phyloP scores from a whole-genome alignment of 2,329 filamentous ascomycete species.

The Escovopsis weberi region DNA sequence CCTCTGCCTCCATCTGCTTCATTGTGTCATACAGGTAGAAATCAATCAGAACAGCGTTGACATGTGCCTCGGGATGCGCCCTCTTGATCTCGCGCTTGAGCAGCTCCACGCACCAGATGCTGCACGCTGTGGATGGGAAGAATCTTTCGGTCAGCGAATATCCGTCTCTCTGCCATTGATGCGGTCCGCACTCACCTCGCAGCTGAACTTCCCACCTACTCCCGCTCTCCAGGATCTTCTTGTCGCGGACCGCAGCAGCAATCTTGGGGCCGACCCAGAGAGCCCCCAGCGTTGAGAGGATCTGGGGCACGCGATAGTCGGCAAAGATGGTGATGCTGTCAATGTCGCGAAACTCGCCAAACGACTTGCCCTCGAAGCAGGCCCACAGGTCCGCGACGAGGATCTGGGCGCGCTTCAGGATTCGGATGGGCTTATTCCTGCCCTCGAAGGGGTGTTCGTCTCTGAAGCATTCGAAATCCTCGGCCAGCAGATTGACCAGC shows the following conservation, averaged over 20 bases:
- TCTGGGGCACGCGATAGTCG: constrained; percentile 93
- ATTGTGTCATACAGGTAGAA: constrained; percentile 95
- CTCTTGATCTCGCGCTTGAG: constrained; percentile 67
- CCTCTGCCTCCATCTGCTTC: constrained; percentile 61
- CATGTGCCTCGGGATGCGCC: constrained; percentile 52
- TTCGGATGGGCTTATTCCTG: constrained; percentile 52
- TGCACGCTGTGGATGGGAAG: constrained; percentile 46
- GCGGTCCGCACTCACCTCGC: constrained; percentile 38
- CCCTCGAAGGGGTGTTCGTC: constrained; percentile 68
- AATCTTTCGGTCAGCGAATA: no score
- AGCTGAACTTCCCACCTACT: constrained; percentile 75
- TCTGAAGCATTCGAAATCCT: constrained; percentile 71
- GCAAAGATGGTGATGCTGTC: constrained; percentile 97
- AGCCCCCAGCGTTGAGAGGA: constrained; percentile 70
- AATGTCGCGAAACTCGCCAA: constrained; percentile 77
- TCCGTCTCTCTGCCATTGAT: no score
- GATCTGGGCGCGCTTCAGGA: constrained; percentile 92
- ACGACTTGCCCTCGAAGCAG: constrained; percentile 69
- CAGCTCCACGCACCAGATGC: constrained; percentile 91
- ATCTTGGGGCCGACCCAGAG: constrained; percentile 73
- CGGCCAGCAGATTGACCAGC: constrained; percentile 73
- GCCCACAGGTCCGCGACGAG: constrained; percentile 95
- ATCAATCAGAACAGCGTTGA: constrained; percentile 89
- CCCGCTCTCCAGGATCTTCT: constrained; percentile 53
- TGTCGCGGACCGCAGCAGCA: constrained; percentile 51